Conservation (phyloP, 805 yeast genomes). For the Hagleromyces aurorensis region DNA sequence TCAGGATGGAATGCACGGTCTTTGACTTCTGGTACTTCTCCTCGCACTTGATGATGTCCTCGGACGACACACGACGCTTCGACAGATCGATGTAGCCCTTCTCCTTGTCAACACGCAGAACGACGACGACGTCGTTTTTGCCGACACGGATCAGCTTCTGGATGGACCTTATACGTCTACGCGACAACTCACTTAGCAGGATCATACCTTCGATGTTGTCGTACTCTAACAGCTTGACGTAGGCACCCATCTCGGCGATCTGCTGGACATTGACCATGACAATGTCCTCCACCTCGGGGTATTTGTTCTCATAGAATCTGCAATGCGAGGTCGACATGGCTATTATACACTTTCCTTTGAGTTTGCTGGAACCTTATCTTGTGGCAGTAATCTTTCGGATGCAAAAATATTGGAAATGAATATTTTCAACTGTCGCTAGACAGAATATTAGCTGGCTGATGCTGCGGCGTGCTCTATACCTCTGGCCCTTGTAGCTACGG, state of each 20-base stretch:
- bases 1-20: conserved; percentile 95
- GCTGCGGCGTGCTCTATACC: no score
- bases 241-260: conserved; percentile 99
- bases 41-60: conserved; percentile 94
- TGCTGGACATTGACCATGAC: conserved; percentile 98
- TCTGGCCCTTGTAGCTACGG: no score
- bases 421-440: no score
- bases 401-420: no score
- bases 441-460: no score
- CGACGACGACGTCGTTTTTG: conserved; percentile 96
- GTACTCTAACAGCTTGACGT: conserved; percentile 89
- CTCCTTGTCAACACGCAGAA: conserved; percentile 95
- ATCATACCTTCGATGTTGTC: conserved; percentile 99
- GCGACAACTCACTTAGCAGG: conserved; percentile 84
- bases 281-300: conserved; percentile 97
- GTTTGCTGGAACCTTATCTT: no score
- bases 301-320: conserved; percentile 96
- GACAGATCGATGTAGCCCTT: conserved; percentile 97
- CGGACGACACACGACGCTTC: conserved; percentile 96
- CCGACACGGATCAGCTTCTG: conserved; percentile 97
- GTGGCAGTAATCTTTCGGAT: no score
- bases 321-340: conserved; percentile 83
- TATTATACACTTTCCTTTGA: no score
- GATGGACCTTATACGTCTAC: conserved; percentile 97
- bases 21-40: conserved; percentile 94